Evolutionary conservation across 768 basidiomycete genomes (phyloP).

Genomic region (Mycena albidolilacea): DNA sequence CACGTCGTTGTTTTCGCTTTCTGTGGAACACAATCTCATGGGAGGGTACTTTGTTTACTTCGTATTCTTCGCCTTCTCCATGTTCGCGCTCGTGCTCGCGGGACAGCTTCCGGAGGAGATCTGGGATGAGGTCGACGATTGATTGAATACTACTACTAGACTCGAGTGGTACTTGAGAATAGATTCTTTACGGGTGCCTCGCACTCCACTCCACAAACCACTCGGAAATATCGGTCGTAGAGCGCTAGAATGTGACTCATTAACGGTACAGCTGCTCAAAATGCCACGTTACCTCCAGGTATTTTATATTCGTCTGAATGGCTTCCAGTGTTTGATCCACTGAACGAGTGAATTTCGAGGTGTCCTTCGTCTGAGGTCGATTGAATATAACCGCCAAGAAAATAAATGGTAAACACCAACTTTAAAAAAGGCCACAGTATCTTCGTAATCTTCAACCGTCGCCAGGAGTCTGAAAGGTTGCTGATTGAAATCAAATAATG

Average conservation of each 20-base stretch:
- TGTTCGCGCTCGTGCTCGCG: too few species aligned
- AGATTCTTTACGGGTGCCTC: too few species aligned
- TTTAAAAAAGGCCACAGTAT: slow-evolving; percentile 24
- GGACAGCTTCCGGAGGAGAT: too few species aligned
- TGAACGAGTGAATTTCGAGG: slow-evolving; percentile 58
- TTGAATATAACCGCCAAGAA: not conserved
- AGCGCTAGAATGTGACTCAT: not conserved
- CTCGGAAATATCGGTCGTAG: not conserved
- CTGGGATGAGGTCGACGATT: too few species aligned
- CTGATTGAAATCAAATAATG: not conserved
- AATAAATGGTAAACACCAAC: not conserved
- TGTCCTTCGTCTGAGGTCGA: slow-evolving; percentile 54
- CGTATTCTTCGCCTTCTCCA: too few species aligned
- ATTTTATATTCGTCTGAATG: not conserved
- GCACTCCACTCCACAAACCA: not conserved
- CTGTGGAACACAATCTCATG: too few species aligned
- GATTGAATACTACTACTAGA: too few species aligned
- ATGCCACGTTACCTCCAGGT: not conserved
- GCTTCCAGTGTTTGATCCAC: slow-evolving; percentile 64
- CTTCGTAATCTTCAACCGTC: slow-evolving; percentile 5
- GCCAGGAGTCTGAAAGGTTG: slow-evolving; percentile 18
- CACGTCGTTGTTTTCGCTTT: too few species aligned
- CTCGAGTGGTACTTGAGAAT: too few species aligned
- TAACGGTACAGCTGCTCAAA: not conserved
- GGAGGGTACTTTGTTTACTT: too few species aligned